Conservation (phyloP, 345 rosid genomes). For the Odontarrhena argentea region DNA sequence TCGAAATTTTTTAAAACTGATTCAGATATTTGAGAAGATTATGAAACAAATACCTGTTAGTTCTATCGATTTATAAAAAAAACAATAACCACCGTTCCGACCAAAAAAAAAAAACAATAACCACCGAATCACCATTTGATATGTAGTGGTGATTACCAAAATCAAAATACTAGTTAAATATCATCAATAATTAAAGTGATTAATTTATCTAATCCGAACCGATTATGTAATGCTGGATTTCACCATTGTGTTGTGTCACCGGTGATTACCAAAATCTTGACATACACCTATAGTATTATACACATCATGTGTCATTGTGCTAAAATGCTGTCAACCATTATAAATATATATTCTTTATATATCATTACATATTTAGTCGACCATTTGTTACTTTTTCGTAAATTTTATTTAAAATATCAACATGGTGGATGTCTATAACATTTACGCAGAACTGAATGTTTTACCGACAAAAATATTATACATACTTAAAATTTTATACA, state of each 20-base stretch:
- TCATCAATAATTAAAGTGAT: background rate
- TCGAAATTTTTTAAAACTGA: too few relatives aligned
- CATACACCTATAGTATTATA: slow-evolving; percentile 22
- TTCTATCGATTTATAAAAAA: too few relatives aligned
- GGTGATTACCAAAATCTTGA: slow-evolving; percentile 32
- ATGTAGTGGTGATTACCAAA: background rate
- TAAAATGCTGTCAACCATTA: slow-evolving; percentile 26
- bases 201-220: slow-evolving; percentile 10
- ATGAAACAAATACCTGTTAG: too few relatives aligned
- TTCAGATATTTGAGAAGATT: too few relatives aligned
- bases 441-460: slow-evolving; percentile 8
- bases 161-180: slow-evolving; percentile 7
- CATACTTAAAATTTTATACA: background rate
- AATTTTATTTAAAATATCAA: background rate
- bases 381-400: slow-evolving; percentile 10
- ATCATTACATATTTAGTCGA: slow-evolving; percentile 12
- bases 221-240: background rate
- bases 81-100: background rate
- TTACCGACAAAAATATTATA: background rate
- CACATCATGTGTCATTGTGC: slow-evolving; percentile 20
- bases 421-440: slow-evolving; percentile 21
- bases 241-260: slow-evolving; percentile 17
- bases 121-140: slow-evolving; percentile 2
- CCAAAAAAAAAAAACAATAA: background rate
- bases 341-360: background rate